These are phyloP conservation scores for Sporormia fimetaria DNA, from an alignment of 495 filamentous ascomycete genomes.

Conservation along the genomic window DNA sequence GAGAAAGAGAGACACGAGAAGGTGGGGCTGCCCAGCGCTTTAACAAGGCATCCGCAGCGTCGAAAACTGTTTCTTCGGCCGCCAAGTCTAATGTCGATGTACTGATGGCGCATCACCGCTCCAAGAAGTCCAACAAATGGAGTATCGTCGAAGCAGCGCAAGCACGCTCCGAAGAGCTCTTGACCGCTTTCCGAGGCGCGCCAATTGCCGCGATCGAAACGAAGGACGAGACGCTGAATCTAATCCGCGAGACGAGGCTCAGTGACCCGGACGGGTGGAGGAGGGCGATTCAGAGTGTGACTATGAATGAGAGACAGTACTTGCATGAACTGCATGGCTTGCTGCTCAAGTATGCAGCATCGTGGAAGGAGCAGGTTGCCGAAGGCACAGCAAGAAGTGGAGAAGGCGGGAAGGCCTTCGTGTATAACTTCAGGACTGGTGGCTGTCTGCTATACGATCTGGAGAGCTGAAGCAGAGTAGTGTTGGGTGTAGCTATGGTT, in stretches of 20 bases:
- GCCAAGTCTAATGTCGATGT: conserved; percentile 57
- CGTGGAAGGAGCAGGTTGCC: conserved; percentile 38
- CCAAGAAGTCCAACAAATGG: conserved; percentile 80
- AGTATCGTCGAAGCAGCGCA: conserved; percentile 65
- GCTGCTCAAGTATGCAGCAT: conserved; percentile 49
- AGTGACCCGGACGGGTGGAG: conserved; percentile 82
- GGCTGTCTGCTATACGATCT: conserved; percentile 32
- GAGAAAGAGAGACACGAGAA: conserved; percentile 59
- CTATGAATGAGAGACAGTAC: conserved; percentile 70
- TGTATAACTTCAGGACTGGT: conserved; percentile 35
- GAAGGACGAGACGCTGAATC: conserved; percentile 71
- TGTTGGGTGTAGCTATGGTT: too few species aligned
- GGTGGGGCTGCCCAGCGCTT: conserved; percentile 38
- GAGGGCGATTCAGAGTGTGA: conserved; percentile 63
- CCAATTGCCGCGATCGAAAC: conserved; percentile 85
- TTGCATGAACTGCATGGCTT: conserved; percentile 77
- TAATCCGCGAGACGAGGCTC: conserved; percentile 61
- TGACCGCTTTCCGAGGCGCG: conserved; percentile 52
- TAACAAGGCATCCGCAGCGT: conserved; percentile 21
- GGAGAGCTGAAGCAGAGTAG: conserved; percentile 22
- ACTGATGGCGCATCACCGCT: conserved; percentile 63
- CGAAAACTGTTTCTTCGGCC: conserved; percentile 25
- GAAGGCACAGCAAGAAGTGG: conserved; percentile 12
- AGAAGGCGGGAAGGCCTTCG: conserved; percentile 30
- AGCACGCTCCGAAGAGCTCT: conserved; percentile 21